Evolutionary conservation across 352 stramenopile genomes (phyloP).

Genomic region (Phytophthora hybrid): DNA sequence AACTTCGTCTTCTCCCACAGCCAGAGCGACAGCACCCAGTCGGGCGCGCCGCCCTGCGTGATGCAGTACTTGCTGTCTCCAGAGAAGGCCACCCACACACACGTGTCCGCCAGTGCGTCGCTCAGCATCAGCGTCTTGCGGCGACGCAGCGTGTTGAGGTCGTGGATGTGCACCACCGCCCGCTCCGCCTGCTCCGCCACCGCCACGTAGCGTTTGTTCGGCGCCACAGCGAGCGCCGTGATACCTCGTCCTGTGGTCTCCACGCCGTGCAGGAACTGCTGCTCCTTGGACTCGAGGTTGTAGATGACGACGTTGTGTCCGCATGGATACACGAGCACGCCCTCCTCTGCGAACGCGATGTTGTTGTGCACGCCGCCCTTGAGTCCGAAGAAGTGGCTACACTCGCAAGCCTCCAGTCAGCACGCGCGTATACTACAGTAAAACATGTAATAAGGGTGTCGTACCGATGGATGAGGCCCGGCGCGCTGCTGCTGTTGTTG

Average conservation of each 20-base stretch:
- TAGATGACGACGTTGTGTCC: slow-evolving; percentile 90
- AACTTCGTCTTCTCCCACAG: slow-evolving; percentile 94
- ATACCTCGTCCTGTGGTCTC: slow-evolving; percentile 84
- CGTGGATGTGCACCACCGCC: slow-evolving; percentile 91
- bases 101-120: slow-evolving; percentile 85
- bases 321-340: slow-evolving; percentile 87
- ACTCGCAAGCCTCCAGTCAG: background rate
- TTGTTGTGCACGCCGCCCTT: slow-evolving; percentile 87
- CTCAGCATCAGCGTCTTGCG: slow-evolving; percentile 86
- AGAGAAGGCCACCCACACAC: slow-evolving; percentile 89
- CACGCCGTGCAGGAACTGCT: slow-evolving; percentile 91
- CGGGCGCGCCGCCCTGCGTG: slow-evolving; percentile 87
- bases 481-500: slow-evolving; percentile 27
- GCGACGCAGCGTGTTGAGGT: slow-evolving; percentile 84
- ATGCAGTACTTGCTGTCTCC: slow-evolving; percentile 92
- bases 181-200: slow-evolving; percentile 89
- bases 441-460: too few relatives aligned
- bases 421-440: background rate
- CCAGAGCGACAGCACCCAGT: slow-evolving; percentile 93
- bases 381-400: slow-evolving; percentile 85
- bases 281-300: slow-evolving; percentile 91
- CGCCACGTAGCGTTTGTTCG: slow-evolving; percentile 89
- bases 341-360: slow-evolving; percentile 88
- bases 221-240: slow-evolving; percentile 83
- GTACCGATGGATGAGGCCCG: slow-evolving; percentile 59